Percentiles rank a stretch among this genome's conserved stretches.
These are phyloP conservation scores for Hypoxylon sp. DNA, from an alignment of 2,329 filamentous ascomycete genomes.

Conservation along the genomic window DNA sequence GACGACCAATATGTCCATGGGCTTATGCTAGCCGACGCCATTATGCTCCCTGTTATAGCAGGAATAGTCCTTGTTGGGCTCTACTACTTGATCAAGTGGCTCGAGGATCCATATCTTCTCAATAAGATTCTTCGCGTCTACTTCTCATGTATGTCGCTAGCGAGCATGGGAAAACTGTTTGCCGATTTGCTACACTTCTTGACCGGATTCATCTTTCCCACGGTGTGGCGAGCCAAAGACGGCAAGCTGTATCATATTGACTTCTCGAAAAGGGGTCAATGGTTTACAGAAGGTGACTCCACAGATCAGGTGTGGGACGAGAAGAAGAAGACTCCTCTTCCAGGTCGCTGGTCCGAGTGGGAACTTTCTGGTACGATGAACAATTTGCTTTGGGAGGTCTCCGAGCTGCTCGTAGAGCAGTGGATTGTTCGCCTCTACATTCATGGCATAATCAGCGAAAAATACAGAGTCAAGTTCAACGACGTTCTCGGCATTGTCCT, in stretches of 20 bases:
- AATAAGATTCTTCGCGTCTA: slow-evolving; percentile 89
- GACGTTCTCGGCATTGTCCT: slow-evolving; percentile 70
- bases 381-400: slow-evolving; percentile 64
- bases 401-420: slow-evolving; percentile 64
- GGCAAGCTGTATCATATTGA: slow-evolving; percentile 64
- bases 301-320: slow-evolving; percentile 50
- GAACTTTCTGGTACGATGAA: slow-evolving; percentile 49
- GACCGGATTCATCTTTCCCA: slow-evolving; percentile 80
- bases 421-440: slow-evolving; percentile 67
- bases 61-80: slow-evolving; percentile 79
- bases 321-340: slow-evolving; percentile 57
- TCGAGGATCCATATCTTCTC: slow-evolving; percentile 83
- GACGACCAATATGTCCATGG: slow-evolving; percentile 71
- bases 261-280: slow-evolving; percentile 58
- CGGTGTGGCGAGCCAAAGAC: slow-evolving; percentile 69
- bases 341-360: slow-evolving; percentile 56
- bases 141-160: slow-evolving; percentile 84
- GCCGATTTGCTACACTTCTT: slow-evolving; percentile 78
- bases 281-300: slow-evolving; percentile 50
- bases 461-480: slow-evolving; percentile 68
- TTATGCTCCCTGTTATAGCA: slow-evolving; percentile 86
- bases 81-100: slow-evolving; percentile 91
- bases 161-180: slow-evolving; percentile 79
- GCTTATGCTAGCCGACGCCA: slow-evolving; percentile 81
- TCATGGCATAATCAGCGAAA: slow-evolving; percentile 65